Conservation (phyloP, 164 flowering plant species). For the Tetrastigma voinierianum region DNA sequence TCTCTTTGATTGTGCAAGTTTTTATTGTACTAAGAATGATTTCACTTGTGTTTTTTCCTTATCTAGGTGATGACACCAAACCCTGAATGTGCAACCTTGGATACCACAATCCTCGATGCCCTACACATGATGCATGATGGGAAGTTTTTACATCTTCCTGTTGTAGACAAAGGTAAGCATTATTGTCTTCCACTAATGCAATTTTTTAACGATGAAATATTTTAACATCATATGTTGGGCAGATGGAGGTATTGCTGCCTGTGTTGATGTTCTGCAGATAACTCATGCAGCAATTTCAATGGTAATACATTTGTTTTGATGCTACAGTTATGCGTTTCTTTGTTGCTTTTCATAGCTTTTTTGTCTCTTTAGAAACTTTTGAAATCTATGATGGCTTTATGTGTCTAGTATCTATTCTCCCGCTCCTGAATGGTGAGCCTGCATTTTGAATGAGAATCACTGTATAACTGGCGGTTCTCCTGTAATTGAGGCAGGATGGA, state of each 20-base stretch:
- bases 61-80: constrained; percentile 87
- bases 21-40: neutral
- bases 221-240: constrained; percentile 25
- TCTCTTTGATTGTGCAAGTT: neutral
- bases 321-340: neutral
- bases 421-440: too few species aligned
- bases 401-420: too few species aligned
- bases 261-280: constrained; percentile 92
- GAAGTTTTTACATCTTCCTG: constrained; percentile 93
- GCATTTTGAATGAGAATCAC: too few species aligned
- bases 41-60: neutral
- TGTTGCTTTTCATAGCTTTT: neutral
- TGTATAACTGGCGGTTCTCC: too few species aligned
- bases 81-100: constrained; percentile 86
- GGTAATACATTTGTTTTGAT: constrained; percentile 43
- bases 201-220: neutral
- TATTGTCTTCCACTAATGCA: neutral
- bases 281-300: constrained; percentile 97
- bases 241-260: constrained; percentile 82
- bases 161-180: constrained; percentile 69
- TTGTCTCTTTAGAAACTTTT: neutral
- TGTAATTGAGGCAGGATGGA: too few species aligned
- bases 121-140: constrained; percentile 97
- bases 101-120: constrained; percentile 92
- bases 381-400: neutral